These are phyloP conservation scores for Scheffersomyces titani DNA, from an alignment of 1,139 yeast genomes.

Conservation along the genomic window DNA sequence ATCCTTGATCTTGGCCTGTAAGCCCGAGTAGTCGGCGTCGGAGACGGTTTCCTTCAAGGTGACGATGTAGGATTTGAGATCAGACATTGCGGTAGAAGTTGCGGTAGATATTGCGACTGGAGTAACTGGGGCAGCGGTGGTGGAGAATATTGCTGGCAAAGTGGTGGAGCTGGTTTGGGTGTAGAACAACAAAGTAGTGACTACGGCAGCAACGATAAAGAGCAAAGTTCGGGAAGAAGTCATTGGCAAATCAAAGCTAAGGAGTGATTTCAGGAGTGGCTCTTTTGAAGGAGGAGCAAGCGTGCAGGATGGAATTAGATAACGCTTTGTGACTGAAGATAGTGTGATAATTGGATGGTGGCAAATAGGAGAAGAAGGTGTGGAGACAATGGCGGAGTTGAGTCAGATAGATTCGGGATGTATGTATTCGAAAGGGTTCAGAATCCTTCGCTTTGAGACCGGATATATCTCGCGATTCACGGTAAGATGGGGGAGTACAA, in stretches of 20 bases:
- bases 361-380: neutral
- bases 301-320: neutral
- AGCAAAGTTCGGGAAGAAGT: neutral
- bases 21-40: slow-evolving; percentile 28
- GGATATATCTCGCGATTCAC: neutral
- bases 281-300: neutral
- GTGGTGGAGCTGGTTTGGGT: neutral
- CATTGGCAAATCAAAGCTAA: neutral
- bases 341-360: neutral
- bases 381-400: neutral
- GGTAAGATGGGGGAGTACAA: neutral
- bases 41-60: slow-evolving; percentile 39
- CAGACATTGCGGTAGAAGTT: slow-evolving; percentile 12
- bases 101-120: neutral
- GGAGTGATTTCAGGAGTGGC: neutral
- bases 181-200: neutral
- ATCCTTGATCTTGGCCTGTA: slow-evolving; percentile 36
- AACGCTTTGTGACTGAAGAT: neutral
- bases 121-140: neutral
- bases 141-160: neutral
- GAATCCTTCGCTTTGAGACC: neutral
- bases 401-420: neutral
- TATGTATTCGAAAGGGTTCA: neutral
- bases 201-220: neutral
- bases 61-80: slow-evolving; percentile 35